Base-by-base conservation (phyloP, 306 rosid species). In the Cotoneaster glaucophyllus region DNA sequence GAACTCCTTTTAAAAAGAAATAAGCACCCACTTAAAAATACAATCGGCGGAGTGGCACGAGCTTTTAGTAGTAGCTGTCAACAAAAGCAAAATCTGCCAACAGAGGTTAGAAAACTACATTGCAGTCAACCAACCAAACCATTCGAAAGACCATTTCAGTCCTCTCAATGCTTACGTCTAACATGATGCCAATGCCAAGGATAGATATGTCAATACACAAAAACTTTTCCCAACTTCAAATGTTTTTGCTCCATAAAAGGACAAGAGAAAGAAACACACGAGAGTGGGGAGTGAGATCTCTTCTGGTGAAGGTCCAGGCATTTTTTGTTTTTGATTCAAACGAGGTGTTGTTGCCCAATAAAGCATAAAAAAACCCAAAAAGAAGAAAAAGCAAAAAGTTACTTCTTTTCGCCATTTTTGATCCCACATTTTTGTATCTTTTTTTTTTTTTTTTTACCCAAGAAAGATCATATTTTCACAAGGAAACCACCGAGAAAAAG, bases 291-390 rank as follows among this genome's bases (percentile, higher is more conserved):
- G 62, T 63, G 45, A 70, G 80, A 78, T 78, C 71, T 78, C 28
- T 69, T 17, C 78, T 45, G 77, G 80, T 18, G 80, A 56, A 64
- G 80, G 83, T 32, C 44, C 65, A 24, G 25, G 53, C 6, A 18
- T 11, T 62, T 21, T 56, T 28, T 24, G 8, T n/a, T 21, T 17
- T 29, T 25, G 24, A 25, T 65, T n/a, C 25, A 11, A 12, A 68
- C 24, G 7, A 8, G 8, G 54, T 0, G 21, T 2, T 19, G 9
- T 32, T 1, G 64, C 6, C 67, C 31, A 43, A 43, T 1, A 25
- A 25, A 21, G 13, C 41, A 18, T 26, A 59, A 73, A 64, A 56
- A 32, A 29, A 34, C 56, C n/a, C 11, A 8, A 17, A 5, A 58
- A 59, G 37, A 15, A 43, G 39, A 32, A 31, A 45, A 17, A 24